phyloP scores from a whole-genome alignment of 176 grass and related monocot genomes.

The Juncus inflexus region DNA sequence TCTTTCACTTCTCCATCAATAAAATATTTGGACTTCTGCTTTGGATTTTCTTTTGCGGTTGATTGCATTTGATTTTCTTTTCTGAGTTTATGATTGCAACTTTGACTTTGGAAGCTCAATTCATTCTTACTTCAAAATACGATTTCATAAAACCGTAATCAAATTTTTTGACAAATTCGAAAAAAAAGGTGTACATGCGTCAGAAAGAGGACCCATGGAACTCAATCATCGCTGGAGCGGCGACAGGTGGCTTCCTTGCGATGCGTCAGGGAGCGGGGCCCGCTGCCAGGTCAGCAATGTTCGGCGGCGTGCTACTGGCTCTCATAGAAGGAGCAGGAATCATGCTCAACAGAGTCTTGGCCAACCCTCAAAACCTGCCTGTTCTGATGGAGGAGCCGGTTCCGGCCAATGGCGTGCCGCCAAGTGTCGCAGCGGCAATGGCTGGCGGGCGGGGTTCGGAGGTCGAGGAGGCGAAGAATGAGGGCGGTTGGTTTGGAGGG shows the following conservation, averaged over 20 bases:
- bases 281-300: constrained; percentile 52
- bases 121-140: neutral
- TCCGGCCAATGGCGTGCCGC: constrained; percentile 9
- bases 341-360: constrained; percentile 87
- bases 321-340: constrained; percentile 94
- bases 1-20: no score
- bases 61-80: no score
- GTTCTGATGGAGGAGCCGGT: constrained; percentile 46
- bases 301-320: constrained; percentile 74
- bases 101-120: neutral
- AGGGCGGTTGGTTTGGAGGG: constrained; percentile 44
- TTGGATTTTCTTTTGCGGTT: no score
- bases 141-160: neutral
- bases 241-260: constrained; percentile 78
- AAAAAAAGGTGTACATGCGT: constrained; percentile 47
- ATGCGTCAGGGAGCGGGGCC: constrained; percentile 67
- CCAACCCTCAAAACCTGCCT: constrained; percentile 48
- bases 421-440: neutral
- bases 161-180: no score
- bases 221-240: constrained; percentile 89
- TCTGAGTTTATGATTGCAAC: neutral
- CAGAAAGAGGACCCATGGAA: constrained; percentile 99
- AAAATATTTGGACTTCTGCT: no score
- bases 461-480: constrained; percentile 15
- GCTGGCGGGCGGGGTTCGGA: constrained; percentile 17